Evolutionary conservation across 106 monocot species (phyloP).

Genomic region (Dendrobium catenatum): DNA sequence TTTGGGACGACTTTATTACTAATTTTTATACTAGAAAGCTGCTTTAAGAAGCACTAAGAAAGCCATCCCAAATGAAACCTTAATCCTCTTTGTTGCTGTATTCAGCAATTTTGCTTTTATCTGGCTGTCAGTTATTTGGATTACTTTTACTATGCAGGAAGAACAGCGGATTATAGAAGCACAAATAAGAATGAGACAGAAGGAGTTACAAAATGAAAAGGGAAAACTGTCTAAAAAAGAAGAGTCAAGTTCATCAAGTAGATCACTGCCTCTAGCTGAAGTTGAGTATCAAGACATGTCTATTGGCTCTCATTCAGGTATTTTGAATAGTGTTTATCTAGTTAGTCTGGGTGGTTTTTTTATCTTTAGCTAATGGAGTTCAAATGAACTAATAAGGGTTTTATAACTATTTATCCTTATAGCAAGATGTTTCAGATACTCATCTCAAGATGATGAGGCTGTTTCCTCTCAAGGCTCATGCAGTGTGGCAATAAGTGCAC

Average conservation of each 20-base stretch:
- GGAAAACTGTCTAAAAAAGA: slow-evolving; percentile 51
- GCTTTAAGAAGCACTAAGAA: no score
- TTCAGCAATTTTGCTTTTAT: background rate
- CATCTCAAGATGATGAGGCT: slow-evolving; percentile 18
- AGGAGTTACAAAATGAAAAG: slow-evolving; percentile 55
- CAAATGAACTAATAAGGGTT: background rate
- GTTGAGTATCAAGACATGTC: slow-evolving; percentile 30
- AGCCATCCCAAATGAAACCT: no score
- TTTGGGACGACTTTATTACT: no score
- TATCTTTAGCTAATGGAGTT: background rate
- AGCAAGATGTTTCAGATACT: slow-evolving; percentile 27
- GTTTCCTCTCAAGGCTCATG: slow-evolving; percentile 24
- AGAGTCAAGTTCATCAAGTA: slow-evolving; percentile 29
- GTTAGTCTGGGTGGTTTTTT: background rate
- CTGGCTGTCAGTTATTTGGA: background rate
- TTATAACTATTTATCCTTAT: slow-evolving; percentile 4
- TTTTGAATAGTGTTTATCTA: background rate
- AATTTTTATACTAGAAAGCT: no score
- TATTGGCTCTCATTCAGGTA: slow-evolving; percentile 36
- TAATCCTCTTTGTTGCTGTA: background rate
- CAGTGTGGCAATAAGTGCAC: slow-evolving; percentile 8
- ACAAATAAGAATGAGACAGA: slow-evolving; percentile 72
- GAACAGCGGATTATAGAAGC: slow-evolving; percentile 91
- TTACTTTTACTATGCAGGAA: slow-evolving; percentile 36
- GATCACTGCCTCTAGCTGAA: slow-evolving; percentile 18